Conservation (phyloP, 2,329 filamentous ascomycete species). For the Diatrype stigma region DNA sequence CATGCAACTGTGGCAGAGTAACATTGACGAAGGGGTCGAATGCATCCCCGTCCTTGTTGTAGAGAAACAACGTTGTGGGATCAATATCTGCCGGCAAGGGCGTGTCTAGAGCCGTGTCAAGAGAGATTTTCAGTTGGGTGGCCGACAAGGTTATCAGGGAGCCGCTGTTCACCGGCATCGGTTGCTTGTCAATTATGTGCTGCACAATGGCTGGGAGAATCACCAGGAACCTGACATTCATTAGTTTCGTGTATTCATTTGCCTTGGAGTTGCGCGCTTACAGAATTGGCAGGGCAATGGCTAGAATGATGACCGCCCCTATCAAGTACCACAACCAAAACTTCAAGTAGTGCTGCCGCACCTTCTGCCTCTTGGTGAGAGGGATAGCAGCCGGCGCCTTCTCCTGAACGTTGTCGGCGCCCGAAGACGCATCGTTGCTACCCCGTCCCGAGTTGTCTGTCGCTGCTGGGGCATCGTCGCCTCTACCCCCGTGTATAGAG, state of each 20-base stretch:
- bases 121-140: slow-evolving; percentile 29
- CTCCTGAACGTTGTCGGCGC: slow-evolving; percentile 24
- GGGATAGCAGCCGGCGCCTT: slow-evolving; percentile 16
- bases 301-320: slow-evolving; percentile 35
- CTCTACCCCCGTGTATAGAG: slow-evolving; percentile 22
- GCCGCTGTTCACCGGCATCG: slow-evolving; percentile 35
- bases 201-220: slow-evolving; percentile 44
- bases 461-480: slow-evolving; percentile 7
- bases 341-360: slow-evolving; percentile 36
- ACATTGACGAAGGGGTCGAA: slow-evolving; percentile 27
- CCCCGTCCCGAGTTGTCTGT: slow-evolving; percentile 9
- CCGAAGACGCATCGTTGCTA: slow-evolving; percentile 21
- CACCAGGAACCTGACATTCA: slow-evolving; percentile 37
- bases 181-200: slow-evolving; percentile 37
- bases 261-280: slow-evolving; percentile 24
- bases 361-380: slow-evolving; percentile 32
- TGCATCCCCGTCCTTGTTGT: slow-evolving; percentile 33
- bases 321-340: slow-evolving; percentile 42
- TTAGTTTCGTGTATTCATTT: background rate
- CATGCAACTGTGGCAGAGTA: slow-evolving; percentile 27
- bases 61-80: slow-evolving; percentile 35
- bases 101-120: slow-evolving; percentile 33
- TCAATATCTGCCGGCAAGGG: slow-evolving; percentile 34
- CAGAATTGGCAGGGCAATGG: slow-evolving; percentile 42
- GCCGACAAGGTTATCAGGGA: slow-evolving; percentile 30